A percentile compares a stretch with the other conserved stretches of the same genome.
Evolutionary conservation across 345 rosid species (phyloP).

Genomic region (Barbarea vulgaris): DNA sequence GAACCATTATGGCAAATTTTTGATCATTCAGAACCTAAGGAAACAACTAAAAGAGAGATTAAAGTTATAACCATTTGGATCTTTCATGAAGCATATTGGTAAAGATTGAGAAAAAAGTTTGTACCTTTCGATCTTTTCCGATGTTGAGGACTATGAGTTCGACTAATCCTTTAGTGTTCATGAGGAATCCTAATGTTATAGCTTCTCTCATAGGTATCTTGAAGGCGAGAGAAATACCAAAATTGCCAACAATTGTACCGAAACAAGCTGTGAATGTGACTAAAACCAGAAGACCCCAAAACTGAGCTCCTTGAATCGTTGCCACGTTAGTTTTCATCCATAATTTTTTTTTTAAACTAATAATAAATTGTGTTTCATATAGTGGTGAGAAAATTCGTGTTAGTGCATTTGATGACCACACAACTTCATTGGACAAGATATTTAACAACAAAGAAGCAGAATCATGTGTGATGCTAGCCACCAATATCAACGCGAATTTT

Average conservation of each 20-base stretch:
- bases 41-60: neutral
- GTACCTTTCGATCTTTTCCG: constrained; percentile 79
- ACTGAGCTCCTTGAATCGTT: constrained; percentile 63
- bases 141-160: constrained; percentile 86
- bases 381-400: too few species aligned
- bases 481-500: too few species aligned
- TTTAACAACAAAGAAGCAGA: too few species aligned
- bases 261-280: constrained; percentile 68
- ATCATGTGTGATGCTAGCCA: too few species aligned
- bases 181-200: constrained; percentile 61
- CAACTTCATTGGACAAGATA: too few species aligned
- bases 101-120: neutral
- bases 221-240: constrained; percentile 53
- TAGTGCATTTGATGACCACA: too few species aligned
- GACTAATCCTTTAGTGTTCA: constrained; percentile 87
- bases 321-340: constrained; percentile 78
- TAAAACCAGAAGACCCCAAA: constrained; percentile 73
- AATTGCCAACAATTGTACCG: constrained; percentile 72
- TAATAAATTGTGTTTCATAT: too few species aligned
- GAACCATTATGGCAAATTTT: constrained; percentile 60
- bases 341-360: too few species aligned
- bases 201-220: constrained; percentile 61
- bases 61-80: neutral
- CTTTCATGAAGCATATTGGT: too few species aligned
- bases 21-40: constrained; percentile 60